A percentile compares a stretch with the other conserved stretches of the same genome.
Conservation (phyloP, 78 protist genomes). For the Tieghemostelium lacteum region DNA sequence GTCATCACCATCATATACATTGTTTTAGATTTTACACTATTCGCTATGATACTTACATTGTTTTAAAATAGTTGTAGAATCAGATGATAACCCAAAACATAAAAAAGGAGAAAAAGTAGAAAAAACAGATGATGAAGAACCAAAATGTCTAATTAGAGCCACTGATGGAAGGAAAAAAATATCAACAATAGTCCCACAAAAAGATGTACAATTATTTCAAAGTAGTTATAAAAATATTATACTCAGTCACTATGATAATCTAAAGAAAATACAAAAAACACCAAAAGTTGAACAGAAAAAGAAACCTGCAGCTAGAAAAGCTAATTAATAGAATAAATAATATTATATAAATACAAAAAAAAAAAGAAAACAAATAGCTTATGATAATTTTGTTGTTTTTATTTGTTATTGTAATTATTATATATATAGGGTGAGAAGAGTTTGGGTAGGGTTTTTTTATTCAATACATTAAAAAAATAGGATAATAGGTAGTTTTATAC, state of each 20-base stretch:
- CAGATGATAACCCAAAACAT: neutral
- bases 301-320: constrained; percentile 8
- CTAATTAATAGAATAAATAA: neutral
- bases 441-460: neutral
- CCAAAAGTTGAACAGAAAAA: constrained; percentile 38
- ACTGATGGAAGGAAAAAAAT: constrained; percentile 55
- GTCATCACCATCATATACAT: neutral
- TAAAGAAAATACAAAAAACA: constrained; percentile 28
- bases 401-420: neutral
- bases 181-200: constrained; percentile 29
- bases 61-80: constrained; percentile 20
- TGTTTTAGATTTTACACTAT: neutral
- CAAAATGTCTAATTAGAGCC: constrained; percentile 60
- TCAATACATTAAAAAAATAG: neutral
- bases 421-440: neutral
- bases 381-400: neutral
- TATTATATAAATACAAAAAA: neutral
- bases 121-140: constrained; percentile 22
- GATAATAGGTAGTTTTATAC: constrained; percentile 30
- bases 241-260: constrained; percentile 22
- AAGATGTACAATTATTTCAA: constrained; percentile 40
- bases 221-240: constrained; percentile 27
- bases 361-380: neutral
- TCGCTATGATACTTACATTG: neutral
- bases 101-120: constrained; percentile 17